Percentiles rank a stretch among this genome's conserved stretches.
Conservation (phyloP, 306 rosid genomes). For the Argentina anserina region DNA sequence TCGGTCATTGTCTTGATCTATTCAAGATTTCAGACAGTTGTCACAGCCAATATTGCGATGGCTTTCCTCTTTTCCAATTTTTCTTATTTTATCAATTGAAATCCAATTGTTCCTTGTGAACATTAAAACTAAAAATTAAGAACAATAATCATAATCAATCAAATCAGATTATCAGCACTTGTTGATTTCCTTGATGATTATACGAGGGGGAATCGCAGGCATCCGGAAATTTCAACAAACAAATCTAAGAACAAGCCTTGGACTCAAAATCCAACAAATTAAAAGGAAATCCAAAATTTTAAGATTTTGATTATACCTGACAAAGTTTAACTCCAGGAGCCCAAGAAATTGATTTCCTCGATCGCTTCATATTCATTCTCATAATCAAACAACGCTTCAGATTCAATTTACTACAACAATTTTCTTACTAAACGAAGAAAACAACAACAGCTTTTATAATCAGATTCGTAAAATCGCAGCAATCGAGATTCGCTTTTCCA, state of each 20-base stretch:
- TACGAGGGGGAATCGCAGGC: background rate
- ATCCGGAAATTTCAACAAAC: background rate
- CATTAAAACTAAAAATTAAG: background rate
- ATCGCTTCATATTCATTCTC: constrained; percentile 67
- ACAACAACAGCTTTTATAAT: too few species aligned
- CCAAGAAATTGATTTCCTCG: constrained; percentile 76
- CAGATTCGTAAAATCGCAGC: background rate
- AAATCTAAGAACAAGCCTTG: background rate
- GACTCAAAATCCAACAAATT: background rate
- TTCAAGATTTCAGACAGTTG: background rate
- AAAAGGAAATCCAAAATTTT: constrained; percentile 4
- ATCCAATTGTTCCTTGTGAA: background rate
- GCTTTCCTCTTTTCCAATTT: background rate
- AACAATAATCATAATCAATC: constrained; percentile 1
- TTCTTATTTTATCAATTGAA: background rate
- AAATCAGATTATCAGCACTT: background rate
- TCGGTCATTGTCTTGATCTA: background rate
- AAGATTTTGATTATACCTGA: constrained; percentile 66
- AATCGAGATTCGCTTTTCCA: background rate
- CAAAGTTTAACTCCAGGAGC: constrained; percentile 57
- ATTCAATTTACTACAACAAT: constrained; percentile 4
- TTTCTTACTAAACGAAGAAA: constrained; percentile 1
- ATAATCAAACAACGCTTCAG: constrained; percentile 17
- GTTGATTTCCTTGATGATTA: background rate
- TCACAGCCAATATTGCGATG: background rate